Evolutionary conservation across 2,329 filamentous ascomycete genomes (phyloP).

Genomic region (Aureobasidium melanogenum): DNA sequence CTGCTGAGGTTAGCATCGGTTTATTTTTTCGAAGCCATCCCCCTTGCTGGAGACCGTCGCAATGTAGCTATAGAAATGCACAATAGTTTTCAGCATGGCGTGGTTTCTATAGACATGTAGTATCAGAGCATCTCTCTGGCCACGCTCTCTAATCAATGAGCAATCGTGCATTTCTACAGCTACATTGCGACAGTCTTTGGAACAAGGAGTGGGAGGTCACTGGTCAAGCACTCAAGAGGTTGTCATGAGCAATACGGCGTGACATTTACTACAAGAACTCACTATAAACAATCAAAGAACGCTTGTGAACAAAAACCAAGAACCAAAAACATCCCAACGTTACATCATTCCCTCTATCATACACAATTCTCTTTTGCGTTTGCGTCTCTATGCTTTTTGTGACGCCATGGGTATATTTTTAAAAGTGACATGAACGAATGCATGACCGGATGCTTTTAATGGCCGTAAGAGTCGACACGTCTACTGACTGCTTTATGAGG

Average conservation of each 20-base stretch:
- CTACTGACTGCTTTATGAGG: constrained; percentile 19
- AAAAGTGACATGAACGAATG: constrained; percentile 9
- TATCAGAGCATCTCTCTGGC: too few species aligned
- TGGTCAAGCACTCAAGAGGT: neutral
- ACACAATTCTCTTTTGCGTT: neutral
- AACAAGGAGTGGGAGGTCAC: too few species aligned
- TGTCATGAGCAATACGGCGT: neutral
- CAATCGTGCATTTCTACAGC: too few species aligned
- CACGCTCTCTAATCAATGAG: too few species aligned
- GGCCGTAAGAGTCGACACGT: neutral
- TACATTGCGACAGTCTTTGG: too few species aligned
- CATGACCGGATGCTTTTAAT: neutral
- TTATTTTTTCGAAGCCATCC: too few species aligned
- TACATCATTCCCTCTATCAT: constrained; percentile 5
- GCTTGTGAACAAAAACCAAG: neutral
- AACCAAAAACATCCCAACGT: constrained; percentile 7
- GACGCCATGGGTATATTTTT: constrained; percentile 7
- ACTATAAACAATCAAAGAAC: neutral
- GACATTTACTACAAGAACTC: neutral
- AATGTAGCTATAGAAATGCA: too few species aligned
- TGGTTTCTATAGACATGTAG: too few species aligned
- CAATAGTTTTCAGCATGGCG: too few species aligned
- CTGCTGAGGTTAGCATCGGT: too few species aligned
- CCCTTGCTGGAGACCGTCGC: too few species aligned
- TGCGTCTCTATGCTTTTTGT: neutral